Percentiles rank a stretch among this genome's conserved stretches.
Conservation (phyloP, 2,329 filamentous ascomycete species). For the Teratosphaeriaceae sp. region DNA sequence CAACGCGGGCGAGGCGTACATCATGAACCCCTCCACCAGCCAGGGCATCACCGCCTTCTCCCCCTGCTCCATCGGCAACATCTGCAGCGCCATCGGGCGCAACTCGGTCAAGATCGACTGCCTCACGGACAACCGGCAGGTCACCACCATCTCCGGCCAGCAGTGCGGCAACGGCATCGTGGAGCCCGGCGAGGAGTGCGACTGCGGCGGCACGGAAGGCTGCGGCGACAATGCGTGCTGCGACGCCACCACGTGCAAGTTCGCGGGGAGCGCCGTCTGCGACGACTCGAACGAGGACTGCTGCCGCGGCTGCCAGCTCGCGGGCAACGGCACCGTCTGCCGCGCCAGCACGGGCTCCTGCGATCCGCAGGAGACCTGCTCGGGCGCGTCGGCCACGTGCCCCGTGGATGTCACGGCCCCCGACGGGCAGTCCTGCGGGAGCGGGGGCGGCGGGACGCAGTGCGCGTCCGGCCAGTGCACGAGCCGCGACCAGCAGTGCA, state of each 20-base stretch:
- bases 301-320: slow-evolving; percentile 66
- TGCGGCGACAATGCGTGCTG: slow-evolving; percentile 79
- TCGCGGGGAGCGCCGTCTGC: slow-evolving; percentile 68
- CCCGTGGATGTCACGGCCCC: slow-evolving; percentile 63
- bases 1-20: slow-evolving; percentile 69
- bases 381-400: slow-evolving; percentile 64
- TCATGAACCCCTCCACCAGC: slow-evolving; percentile 93
- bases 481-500: slow-evolving; percentile 82
- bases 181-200: slow-evolving; percentile 87
- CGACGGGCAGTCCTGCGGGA: slow-evolving; percentile 67
- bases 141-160: slow-evolving; percentile 72
- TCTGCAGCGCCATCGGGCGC: slow-evolving; percentile 76
- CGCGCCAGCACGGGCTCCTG: slow-evolving; percentile 72
- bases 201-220: slow-evolving; percentile 71
- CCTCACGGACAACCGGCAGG: slow-evolving; percentile 76
- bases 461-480: slow-evolving; percentile 96
- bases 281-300: slow-evolving; percentile 81
- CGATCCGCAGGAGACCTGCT: slow-evolving; percentile 79
- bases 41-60: slow-evolving; percentile 72
- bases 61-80: slow-evolving; percentile 83
- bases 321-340: slow-evolving; percentile 64
- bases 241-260: slow-evolving; percentile 78
- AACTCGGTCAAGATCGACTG: slow-evolving; percentile 71
- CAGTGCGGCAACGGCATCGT: slow-evolving; percentile 97
- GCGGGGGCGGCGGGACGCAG: slow-evolving; percentile 58